A percentile compares a stretch with the other conserved stretches of the same genome.
These are phyloP conservation scores for Rhinocladiella mackenziei DNA, from an alignment of 2,329 filamentous ascomycete species.

Conservation along the genomic window DNA sequence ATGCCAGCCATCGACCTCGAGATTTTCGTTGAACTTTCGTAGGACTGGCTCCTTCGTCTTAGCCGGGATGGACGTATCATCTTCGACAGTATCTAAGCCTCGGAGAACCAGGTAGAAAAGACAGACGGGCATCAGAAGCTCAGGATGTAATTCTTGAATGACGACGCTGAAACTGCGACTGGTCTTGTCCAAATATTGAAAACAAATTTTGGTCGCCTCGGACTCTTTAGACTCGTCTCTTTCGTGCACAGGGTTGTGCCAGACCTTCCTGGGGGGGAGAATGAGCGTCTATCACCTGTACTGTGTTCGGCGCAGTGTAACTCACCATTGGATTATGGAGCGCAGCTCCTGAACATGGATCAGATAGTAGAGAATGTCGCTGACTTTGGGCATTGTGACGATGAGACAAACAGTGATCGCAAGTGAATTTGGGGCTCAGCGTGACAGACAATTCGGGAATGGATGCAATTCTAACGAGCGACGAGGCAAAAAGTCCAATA, in stretches of 20 bases:
- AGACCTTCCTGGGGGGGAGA: conserved; percentile 78
- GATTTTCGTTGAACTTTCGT: conserved; percentile 71
- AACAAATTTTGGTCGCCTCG: conserved; percentile 72
- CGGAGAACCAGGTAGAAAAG: conserved; percentile 92
- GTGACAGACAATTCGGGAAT: no score
- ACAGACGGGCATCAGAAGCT: conserved; percentile 81
- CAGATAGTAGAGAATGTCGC: conserved; percentile 63
- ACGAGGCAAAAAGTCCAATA: no score
- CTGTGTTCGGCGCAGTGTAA: no score
- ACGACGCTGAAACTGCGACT: conserved; percentile 91
- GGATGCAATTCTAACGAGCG: no score
- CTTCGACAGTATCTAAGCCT: conserved; percentile 95
- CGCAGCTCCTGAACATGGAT: conserved; percentile 74
- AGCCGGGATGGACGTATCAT: conserved; percentile 89
- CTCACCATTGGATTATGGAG: conserved; percentile 83
- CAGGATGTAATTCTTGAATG: conserved; percentile 91
- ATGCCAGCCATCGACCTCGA: conserved; percentile 85
- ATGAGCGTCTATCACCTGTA: no score
- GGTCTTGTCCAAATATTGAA: conserved; percentile 77
- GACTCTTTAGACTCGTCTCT: conserved; percentile 74
- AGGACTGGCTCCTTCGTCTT: conserved; percentile 81
- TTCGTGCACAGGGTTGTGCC: conserved; percentile 89
- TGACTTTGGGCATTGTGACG: conserved; percentile 39
- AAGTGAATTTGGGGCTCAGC: no score
- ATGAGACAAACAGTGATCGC: background rate